Evolutionary conservation across 2,329 filamentous ascomycete genomes (phyloP), one percentile per base, ranked within the genome.

Genomic region (Rutstroemia sp.): DNA sequence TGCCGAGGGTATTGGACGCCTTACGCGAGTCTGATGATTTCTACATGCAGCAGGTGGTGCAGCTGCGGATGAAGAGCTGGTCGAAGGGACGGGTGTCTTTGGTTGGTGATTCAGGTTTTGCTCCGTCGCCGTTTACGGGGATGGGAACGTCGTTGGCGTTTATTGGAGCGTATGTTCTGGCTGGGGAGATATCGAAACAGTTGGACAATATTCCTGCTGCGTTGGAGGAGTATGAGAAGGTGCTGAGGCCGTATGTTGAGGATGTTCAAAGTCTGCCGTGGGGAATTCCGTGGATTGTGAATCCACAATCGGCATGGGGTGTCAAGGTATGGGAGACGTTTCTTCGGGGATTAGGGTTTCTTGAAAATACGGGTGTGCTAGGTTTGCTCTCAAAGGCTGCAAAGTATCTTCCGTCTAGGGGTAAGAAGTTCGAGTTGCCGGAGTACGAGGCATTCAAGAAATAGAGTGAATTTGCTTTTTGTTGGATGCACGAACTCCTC

Each of bases 81-180:
- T 67, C 56, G 34, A 67, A 61, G 19, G 72, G 80, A 3, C 60
- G 64, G 4, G 59, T 62, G 17, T 70, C 82, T 4, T 66, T 83
- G 2, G 67, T 82, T 2, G 80, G 80, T 4, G 80, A 83, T 64
- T 78, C 79, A 2, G 79, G 69, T 1, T 75, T 73, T 57, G 69
- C 69, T 6, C 39, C 39, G 17, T 42, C 39, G 7, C 16, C 39
- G 1, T 66, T 70, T 12, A 74, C 72, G 2, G 76, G 76, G 0
- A 68, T 68, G 54, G 74, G 74, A 6, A 75, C 73, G 2, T 70
- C 69, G 6, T 61, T 68, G 3, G 72, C 72, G 0, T 63, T 77
- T 12, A 62, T 72, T 4, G 70, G 71, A 5, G 76, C 72, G 2
- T 78, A 79, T 61, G 59, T 78, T 5, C 66, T 79, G 34, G 76